These are phyloP conservation scores for Microcyclospora tardicrescens DNA, from an alignment of 2,329 filamentous ascomycete genomes.

Conservation along the genomic window DNA sequence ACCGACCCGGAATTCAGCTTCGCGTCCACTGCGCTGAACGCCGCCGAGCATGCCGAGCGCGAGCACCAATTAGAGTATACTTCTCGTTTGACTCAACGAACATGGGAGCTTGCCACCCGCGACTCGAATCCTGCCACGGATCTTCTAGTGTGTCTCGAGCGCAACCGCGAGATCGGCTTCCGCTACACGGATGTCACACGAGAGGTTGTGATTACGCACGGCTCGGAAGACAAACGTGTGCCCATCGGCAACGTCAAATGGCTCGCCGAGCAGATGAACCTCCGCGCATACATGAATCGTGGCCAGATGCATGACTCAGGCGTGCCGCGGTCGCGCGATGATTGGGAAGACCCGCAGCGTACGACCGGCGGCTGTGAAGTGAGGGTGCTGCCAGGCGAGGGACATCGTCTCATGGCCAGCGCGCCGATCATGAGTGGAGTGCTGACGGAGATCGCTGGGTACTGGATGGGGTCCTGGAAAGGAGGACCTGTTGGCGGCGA, in stretches of 20 bases:
- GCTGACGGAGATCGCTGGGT: slow-evolving; percentile 84
- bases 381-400: slow-evolving; percentile 76
- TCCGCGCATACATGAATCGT: slow-evolving; percentile 7
- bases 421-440: slow-evolving; percentile 86
- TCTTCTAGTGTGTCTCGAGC: slow-evolving; percentile 80
- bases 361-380: slow-evolving; percentile 62
- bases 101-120: slow-evolving; percentile 85
- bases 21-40: slow-evolving; percentile 22
- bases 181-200: slow-evolving; percentile 92
- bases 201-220: slow-evolving; percentile 86
- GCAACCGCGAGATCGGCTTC: slow-evolving; percentile 84
- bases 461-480: slow-evolving; percentile 45
- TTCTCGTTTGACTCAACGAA: slow-evolving; percentile 73
- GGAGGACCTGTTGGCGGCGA: too few species aligned
- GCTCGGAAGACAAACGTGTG: slow-evolving; percentile 76
- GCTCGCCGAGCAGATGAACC: slow-evolving; percentile 80
- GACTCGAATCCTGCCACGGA: slow-evolving; percentile 91
- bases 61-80: slow-evolving; percentile 70
- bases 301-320: not conserved
- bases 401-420: slow-evolving; percentile 91
- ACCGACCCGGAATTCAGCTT: slow-evolving; percentile 32
- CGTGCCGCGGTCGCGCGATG: slow-evolving; percentile 6
- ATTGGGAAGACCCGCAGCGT: slow-evolving; percentile 1
- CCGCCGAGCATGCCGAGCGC: slow-evolving; percentile 51
- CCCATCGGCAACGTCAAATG: slow-evolving; percentile 91